Base-by-base conservation (phyloP, 371 early-diverging fungal genomes). In the Mucor circinelloides region DNA sequence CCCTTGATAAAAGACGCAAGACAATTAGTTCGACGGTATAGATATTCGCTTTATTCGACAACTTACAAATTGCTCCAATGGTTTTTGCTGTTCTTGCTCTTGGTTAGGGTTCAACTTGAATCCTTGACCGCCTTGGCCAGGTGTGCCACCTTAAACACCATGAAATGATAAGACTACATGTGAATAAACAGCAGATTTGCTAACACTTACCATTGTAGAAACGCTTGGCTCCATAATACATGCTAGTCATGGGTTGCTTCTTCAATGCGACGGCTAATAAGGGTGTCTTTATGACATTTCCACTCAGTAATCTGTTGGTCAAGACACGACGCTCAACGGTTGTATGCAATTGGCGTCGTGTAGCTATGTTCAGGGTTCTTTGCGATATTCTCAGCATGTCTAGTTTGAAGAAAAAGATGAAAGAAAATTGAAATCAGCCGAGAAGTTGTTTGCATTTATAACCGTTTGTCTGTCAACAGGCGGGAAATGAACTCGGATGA, bases 51-150 rank as follows among this genome's bases (percentile, higher is more conserved):
- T 3, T 34, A 21, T 19, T n/a, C 5, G 54, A 8, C 27, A 48
- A 42, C 67, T 66, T 77, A 78, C 83, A 62, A 63, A 83, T 69
- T 75, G 76, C 40, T 83, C 80, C n/a, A 80, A 60, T 12, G 80
- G 74, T 25, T 68, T 80, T 68, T 69, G 59, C 57, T 77, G 75
- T 28, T 73, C 73, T 58, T 83, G 72, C 31, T 78, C 69, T 48
- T 80, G 80, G 21, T 80, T 73, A 31, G 78, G 79, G 42, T 76
- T 74, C 48, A 83, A 48, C 8, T 79, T 75, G 63, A 79, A 76
- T 1, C 79, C 82, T 57, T 76, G 77, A 1, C 58, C 58, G 25
- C 64, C 64, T 57, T 56, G 58, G 15, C 64, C 69, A 38, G 63
- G 58, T 32, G 54, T 58, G 17, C 58, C 63, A 17, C 63, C 58